Conservation (phyloP, 2,329 filamentous ascomycete species). For the Arthroderma uncinatum region DNA sequence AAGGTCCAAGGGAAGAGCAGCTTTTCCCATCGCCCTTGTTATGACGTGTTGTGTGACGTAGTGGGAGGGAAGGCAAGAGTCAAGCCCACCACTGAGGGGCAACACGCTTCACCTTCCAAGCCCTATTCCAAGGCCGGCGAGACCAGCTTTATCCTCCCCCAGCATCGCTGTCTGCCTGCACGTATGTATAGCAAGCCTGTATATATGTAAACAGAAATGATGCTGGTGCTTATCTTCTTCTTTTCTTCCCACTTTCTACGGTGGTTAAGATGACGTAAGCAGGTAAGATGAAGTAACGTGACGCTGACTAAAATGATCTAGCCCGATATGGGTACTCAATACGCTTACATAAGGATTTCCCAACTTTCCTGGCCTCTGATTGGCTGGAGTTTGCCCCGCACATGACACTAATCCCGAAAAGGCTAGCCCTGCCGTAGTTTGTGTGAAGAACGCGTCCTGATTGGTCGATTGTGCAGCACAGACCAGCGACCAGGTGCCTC, state of each 20-base stretch:
- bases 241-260: no score
- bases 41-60: conserved; percentile 15
- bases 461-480: not conserved
- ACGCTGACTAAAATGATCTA: not conserved
- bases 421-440: not conserved
- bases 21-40: not conserved
- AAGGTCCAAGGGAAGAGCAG: not conserved
- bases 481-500: not conserved
- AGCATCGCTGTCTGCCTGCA: not conserved
- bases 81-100: not conserved
- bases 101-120: not conserved
- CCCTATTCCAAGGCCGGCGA: not conserved
- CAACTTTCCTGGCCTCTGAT: not conserved
- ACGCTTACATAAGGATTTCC: not conserved
- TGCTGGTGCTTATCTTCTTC: no score
- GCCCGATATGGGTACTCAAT: not conserved
- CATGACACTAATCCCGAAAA: not conserved
- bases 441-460: not conserved
- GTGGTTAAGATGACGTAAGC: no score
- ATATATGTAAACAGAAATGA: not conserved
- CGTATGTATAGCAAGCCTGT: no score
- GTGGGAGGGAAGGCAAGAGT: not conserved
- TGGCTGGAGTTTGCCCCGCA: not conserved
- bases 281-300: not conserved
- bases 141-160: not conserved